These are phyloP conservation scores for Zygoascus meyerae DNA, from an alignment of 1,139 yeast species.

Conservation along the genomic window DNA sequence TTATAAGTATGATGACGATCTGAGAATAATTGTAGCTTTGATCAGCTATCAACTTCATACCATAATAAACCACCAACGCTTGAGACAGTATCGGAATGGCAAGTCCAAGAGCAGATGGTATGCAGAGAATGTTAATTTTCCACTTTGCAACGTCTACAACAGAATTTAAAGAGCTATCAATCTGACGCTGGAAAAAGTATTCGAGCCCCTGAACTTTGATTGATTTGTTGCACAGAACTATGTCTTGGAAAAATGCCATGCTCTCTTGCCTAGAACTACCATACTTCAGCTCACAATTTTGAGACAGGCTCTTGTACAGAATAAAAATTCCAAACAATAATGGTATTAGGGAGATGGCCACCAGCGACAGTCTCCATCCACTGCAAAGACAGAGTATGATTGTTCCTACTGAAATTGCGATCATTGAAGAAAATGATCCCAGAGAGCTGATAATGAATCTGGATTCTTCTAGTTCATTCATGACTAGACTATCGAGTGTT, in stretches of 20 bases:
- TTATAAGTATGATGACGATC: constrained; percentile 62
- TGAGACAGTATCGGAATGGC: constrained; percentile 56
- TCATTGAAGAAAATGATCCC: constrained; percentile 47
- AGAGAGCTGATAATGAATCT: constrained; percentile 57
- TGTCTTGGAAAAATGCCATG: constrained; percentile 54
- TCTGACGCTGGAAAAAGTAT: constrained; percentile 41
- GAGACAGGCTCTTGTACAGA: constrained; percentile 48
- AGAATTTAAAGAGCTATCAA: constrained; percentile 30
- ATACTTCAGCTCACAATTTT: constrained; percentile 52
- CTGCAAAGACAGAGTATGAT: constrained; percentile 65
- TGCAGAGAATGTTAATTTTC: constrained; percentile 36
- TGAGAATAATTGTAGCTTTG: constrained; percentile 51
- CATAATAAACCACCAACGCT: constrained; percentile 68
- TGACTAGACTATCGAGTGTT: constrained; percentile 42
- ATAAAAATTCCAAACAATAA: constrained; percentile 47
- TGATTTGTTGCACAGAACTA: constrained; percentile 55
- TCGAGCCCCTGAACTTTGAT: constrained; percentile 53
- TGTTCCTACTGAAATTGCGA: constrained; percentile 54
- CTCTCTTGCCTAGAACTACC: constrained; percentile 50
- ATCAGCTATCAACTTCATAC: constrained; percentile 58
- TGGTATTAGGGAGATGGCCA: constrained; percentile 72
- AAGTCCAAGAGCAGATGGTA: constrained; percentile 56
- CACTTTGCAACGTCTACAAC: constrained; percentile 25
- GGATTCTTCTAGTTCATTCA: constrained; percentile 78
- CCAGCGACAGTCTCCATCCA: constrained; percentile 88